These are phyloP conservation scores for Yarrowia osloensis DNA, from an alignment of 805 yeast genomes.

Conservation along the genomic window DNA sequence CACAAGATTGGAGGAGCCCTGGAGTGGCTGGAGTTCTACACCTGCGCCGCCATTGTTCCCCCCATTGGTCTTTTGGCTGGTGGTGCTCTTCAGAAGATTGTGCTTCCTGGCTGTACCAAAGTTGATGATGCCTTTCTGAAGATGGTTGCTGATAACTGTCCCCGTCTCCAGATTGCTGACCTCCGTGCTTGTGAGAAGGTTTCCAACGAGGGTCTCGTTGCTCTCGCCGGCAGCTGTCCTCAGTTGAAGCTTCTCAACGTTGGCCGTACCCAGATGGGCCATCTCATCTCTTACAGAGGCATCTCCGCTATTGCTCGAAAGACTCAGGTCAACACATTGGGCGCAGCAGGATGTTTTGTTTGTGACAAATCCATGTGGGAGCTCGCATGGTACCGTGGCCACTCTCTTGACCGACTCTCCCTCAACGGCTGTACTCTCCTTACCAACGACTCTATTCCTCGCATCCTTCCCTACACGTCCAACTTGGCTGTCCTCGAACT, in stretches of 20 bases:
- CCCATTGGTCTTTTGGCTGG: constrained; percentile 50
- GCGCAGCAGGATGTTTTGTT: constrained; percentile 84
- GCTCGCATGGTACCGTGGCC: constrained; percentile 57
- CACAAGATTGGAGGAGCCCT: constrained; percentile 51
- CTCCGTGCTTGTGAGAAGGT: constrained; percentile 80
- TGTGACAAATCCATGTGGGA: constrained; percentile 82
- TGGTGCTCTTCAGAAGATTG: constrained; percentile 48
- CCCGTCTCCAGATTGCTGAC: constrained; percentile 65
- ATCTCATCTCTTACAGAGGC: constrained; percentile 69
- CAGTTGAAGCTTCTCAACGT: constrained; percentile 64
- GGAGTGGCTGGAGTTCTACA: constrained; percentile 74
- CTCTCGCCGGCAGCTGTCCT: constrained; percentile 63
- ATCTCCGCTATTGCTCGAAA: constrained; percentile 57
- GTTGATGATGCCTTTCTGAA: constrained; percentile 63
- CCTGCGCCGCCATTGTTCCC: constrained; percentile 75
- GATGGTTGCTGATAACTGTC: constrained; percentile 55
- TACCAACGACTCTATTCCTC: constrained; percentile 61
- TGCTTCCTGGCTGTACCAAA: constrained; percentile 69
- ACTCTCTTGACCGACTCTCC: constrained; percentile 62
- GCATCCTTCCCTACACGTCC: constrained; percentile 54
- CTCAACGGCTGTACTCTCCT: constrained; percentile 68
- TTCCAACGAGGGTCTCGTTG: constrained; percentile 71
- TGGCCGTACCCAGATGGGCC: constrained; percentile 74
- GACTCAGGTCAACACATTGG: constrained; percentile 67
- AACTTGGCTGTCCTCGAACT: constrained; percentile 74